phyloP scores from a whole-genome alignment of 176 grass and related monocot genomes.

The Calamus simplicifolius region DNA sequence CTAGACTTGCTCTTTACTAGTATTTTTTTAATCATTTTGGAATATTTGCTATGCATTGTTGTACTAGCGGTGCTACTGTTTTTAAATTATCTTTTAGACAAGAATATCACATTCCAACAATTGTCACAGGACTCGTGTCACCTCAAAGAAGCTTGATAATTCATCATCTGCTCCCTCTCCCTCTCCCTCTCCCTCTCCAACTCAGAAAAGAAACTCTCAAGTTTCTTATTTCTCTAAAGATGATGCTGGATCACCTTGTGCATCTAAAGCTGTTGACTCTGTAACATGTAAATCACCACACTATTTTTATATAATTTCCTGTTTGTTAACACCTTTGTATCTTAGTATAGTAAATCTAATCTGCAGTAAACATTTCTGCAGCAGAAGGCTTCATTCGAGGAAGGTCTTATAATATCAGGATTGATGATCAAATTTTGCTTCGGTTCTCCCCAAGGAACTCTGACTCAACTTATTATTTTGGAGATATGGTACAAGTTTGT shows the following conservation, averaged over 20 bases:
- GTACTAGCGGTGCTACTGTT: background rate
- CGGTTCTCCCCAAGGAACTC: constrained; percentile 93
- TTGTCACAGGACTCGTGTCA: constrained; percentile 32
- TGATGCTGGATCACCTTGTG: constrained; percentile 51
- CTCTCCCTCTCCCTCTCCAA: constrained; percentile 28
- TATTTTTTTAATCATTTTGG: background rate
- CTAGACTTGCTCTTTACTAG: too few species aligned
- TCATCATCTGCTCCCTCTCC: constrained; percentile 33
- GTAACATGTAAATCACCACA: constrained; percentile 58
- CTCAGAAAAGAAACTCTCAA: constrained; percentile 40
- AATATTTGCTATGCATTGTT: background rate
- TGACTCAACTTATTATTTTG: constrained; percentile 94
- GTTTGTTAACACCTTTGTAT: background rate
- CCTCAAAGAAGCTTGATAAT: constrained; percentile 52
- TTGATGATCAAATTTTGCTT: constrained; percentile 81
- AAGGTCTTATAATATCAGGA: constrained; percentile 96
- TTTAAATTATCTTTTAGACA: constrained; percentile 1
- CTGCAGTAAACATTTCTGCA: constrained; percentile 30
- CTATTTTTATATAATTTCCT: constrained; percentile 1
- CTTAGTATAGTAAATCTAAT: constrained; percentile 12
- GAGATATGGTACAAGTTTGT: constrained; percentile 64
- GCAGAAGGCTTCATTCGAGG: constrained; percentile 83
- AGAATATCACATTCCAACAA: constrained; percentile 4
- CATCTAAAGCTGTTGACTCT: constrained; percentile 71
- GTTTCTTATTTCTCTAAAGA: constrained; percentile 57